Base-by-base conservation (phyloP, 495 filamentous ascomycete species). In the Halenospora varia region DNA sequence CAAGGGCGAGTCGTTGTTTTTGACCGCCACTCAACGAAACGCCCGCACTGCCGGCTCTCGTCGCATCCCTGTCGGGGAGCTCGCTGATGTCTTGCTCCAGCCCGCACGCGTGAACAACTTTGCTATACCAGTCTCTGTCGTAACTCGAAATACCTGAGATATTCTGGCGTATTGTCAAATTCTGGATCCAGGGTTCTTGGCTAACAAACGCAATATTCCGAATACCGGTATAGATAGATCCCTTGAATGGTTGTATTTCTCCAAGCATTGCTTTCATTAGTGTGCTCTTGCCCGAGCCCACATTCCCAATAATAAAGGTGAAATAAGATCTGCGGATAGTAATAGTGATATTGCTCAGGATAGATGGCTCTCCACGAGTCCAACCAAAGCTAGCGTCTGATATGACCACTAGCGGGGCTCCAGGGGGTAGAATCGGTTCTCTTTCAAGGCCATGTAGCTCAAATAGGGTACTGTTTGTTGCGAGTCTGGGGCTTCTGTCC, bases 11-110 rank as follows among this genome's bases (percentile, higher is more conserved):
- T 11, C 80, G 70, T 58, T 84, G 81, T 56, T 75, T 77, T 57
- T 85, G 82, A 3, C 82, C 82, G 11, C 81, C 81, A 19, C 48
- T 51, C 23, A 85, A 70, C 10, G 73, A 70, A 47, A 82, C 69
- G 2, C 81, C 82, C 57, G 79, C 79, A 65, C 77, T 82, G 19
- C 81, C 82, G 60, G 84, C 77, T 2, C 48, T 51, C 13, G 79
- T 82, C 41, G 19, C 18, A 20, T 83, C 81, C 0, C 76, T 75
- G 19, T 72, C 64, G 11, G 79, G 77, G 19, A 86, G 68, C 17
- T 76, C 15, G 3, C 22, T 45, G n/a, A 73, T 29, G 49, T 71
- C 68, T 0, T 59, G 11, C 17, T 62, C 60, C 10, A 74, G 49
- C 2, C 55, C 69, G 25, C 67, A 70, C 11, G 64, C 47, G n/a